Evolutionary conservation across 2,329 filamentous ascomycete genomes (phyloP).

Genomic region (Blumeriella jaapii): DNA sequence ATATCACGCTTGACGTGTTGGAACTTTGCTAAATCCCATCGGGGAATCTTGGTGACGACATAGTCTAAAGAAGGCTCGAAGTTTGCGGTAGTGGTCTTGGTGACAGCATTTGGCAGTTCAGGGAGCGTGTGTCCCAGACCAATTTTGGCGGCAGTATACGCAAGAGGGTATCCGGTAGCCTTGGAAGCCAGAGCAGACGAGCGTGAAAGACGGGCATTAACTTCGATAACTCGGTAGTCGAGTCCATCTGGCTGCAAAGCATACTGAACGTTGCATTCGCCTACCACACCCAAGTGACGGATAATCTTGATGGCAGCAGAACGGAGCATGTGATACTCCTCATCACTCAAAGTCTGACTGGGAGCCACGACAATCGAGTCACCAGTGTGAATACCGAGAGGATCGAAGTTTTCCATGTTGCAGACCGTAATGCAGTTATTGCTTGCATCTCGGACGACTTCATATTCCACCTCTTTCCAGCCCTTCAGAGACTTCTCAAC

Average conservation of each 20-base stretch:
- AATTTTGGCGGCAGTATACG: constrained; percentile 97
- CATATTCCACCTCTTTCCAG: constrained; percentile 99
- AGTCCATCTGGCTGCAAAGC: constrained; percentile 91
- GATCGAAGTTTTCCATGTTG: constrained; percentile 99
- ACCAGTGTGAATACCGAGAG: constrained; percentile 92
- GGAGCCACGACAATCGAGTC: constrained; percentile 98
- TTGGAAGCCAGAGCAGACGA: constrained; percentile 96
- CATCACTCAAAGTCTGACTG: constrained; percentile 91
- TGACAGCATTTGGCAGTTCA: constrained; percentile 93
- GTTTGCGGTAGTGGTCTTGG: constrained; percentile 96
- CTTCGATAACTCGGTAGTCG: constrained; percentile 97
- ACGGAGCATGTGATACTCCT: constrained; percentile 99
- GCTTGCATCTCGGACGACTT: constrained; percentile 90
- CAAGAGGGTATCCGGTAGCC: constrained; percentile 92
- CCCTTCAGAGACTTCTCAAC: constrained; percentile 98
- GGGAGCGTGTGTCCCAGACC: constrained; percentile 90
- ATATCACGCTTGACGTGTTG: constrained; percentile 97
- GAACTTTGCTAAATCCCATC: constrained; percentile 98
- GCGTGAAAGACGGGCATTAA: constrained; percentile 95
- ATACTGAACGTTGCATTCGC: constrained; percentile 98
- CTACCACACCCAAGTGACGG: constrained; percentile 89
- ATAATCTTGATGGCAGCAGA: constrained; percentile 97
- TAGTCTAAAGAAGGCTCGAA: constrained; percentile 97
- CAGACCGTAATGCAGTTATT: constrained; percentile 99
- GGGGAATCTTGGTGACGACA: constrained; percentile 95